These are phyloP conservation scores for Metschnikowia corniflorae DNA, from an alignment of 805 yeast species.

Conservation along the genomic window DNA sequence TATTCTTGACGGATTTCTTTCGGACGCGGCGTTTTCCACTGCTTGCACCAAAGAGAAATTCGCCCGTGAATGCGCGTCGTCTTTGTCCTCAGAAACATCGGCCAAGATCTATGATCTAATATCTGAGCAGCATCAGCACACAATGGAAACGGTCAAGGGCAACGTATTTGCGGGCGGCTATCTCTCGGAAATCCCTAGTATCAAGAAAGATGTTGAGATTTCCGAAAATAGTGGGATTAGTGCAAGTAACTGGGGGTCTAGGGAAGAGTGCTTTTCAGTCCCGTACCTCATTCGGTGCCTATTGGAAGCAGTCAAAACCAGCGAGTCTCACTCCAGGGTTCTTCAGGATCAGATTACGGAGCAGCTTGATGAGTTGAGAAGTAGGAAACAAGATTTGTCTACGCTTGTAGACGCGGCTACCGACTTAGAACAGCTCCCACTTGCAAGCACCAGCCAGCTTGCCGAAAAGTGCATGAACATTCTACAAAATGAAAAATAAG, in stretches of 20 bases:
- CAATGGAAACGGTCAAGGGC: not conserved
- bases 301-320: slow-evolving; percentile 1
- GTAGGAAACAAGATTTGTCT: not conserved
- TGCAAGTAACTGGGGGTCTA: not conserved
- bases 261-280: slow-evolving; percentile 1
- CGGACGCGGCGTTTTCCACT: slow-evolving; percentile 4
- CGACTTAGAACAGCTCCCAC: not conserved
- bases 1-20: slow-evolving; percentile 8
- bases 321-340: slow-evolving; percentile 3
- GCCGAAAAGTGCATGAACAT: slow-evolving; percentile 6
- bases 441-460: not conserved
- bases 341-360: slow-evolving; percentile 1
- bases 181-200: slow-evolving; percentile 1
- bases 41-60: slow-evolving; percentile 5
- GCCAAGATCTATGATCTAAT: slow-evolving; percentile 3
- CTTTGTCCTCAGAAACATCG: slow-evolving; percentile 3
- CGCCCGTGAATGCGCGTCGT: slow-evolving; percentile 3
- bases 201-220: not conserved
- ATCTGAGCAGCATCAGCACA: slow-evolving; percentile 4
- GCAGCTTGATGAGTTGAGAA: slow-evolving; percentile 3
- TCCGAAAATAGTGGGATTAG: not conserved
- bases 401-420: not conserved
- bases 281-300: slow-evolving; percentile 1
- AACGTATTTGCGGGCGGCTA: slow-evolving; percentile 1
- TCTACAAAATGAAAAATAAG: not conserved